phyloP scores from a whole-genome alignment of 2,329 filamentous ascomycete species.

The Ampelomyces quisqualis region DNA sequence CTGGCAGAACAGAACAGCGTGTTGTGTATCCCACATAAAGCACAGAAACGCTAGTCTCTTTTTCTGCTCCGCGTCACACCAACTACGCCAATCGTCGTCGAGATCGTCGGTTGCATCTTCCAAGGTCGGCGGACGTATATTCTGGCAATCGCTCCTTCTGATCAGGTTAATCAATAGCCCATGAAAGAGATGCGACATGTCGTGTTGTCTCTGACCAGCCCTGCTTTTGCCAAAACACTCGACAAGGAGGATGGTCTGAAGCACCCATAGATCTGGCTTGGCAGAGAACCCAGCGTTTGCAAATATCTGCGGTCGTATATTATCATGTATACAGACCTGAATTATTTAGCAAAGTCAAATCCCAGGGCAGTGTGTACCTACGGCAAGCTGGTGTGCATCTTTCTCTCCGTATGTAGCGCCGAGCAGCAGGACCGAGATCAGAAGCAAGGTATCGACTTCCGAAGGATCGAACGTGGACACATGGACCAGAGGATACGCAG shows the following conservation, averaged over 20 bases:
- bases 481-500: constrained; percentile 61
- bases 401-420: constrained; percentile 63
- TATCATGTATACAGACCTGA: constrained; percentile 60
- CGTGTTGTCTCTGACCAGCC: constrained; percentile 63
- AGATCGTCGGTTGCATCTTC: constrained; percentile 44
- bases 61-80: constrained; percentile 59
- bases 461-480: constrained; percentile 58
- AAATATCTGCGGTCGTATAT: constrained; percentile 61
- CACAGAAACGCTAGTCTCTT: constrained; percentile 61
- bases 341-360: constrained; percentile 3
- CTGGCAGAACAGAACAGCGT: constrained; percentile 65
- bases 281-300: constrained; percentile 59
- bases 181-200: constrained; percentile 63
- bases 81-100: constrained; percentile 54
- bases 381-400: constrained; percentile 60
- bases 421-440: constrained; percentile 59
- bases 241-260: constrained; percentile 62
- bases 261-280: constrained; percentile 61
- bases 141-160: constrained; percentile 55
- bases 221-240: constrained; percentile 66
- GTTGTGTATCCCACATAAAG: constrained; percentile 68
- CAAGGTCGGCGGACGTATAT: constrained; percentile 43
- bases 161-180: constrained; percentile 58
- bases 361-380: constrained; percentile 18
- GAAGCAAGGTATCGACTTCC: constrained; percentile 53